These are phyloP conservation scores for Allium sativum DNA, from an alignment of 106 monocot species.

Conservation along the genomic window DNA sequence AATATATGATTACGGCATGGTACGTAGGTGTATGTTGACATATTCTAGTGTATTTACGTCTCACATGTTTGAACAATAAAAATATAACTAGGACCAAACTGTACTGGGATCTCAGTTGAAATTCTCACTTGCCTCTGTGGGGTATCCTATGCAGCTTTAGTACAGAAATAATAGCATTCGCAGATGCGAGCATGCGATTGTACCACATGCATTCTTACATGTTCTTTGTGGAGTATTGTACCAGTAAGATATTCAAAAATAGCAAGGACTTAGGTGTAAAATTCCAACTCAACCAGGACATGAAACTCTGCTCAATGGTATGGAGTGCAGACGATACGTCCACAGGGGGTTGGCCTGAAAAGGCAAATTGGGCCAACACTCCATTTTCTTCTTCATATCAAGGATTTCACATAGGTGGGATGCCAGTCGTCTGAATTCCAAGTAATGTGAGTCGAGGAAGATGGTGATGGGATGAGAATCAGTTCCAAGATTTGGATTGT, in stretches of 20 bases:
- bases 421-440: conserved; percentile 20
- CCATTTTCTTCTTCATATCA: conserved; percentile 21
- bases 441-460: conserved; percentile 19
- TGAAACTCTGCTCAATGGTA: conserved; percentile 29
- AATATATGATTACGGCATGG: no score
- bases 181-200: no score
- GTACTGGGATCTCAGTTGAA: neutral
- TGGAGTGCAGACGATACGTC: conserved; percentile 32
- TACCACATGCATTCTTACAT: no score
- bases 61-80: conserved; percentile 2
- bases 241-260: conserved; percentile 27
- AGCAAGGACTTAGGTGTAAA: conserved; percentile 21
- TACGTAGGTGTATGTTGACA: neutral
- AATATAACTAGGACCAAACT: neutral
- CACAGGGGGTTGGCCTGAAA: conserved; percentile 24
- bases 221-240: conserved; percentile 24
- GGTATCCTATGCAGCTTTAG: no score
- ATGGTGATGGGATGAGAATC: conserved; percentile 30
- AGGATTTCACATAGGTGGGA: conserved; percentile 19
- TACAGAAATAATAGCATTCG: no score
- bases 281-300: conserved; percentile 22
- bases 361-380: conserved; percentile 25
- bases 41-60: no score
- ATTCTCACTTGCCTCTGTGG: no score
- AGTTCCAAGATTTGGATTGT: conserved; percentile 22